Evolutionary conservation across 108 stramenopile species (phyloP).

Genomic region (Fragilariopsis cylindrus): DNA sequence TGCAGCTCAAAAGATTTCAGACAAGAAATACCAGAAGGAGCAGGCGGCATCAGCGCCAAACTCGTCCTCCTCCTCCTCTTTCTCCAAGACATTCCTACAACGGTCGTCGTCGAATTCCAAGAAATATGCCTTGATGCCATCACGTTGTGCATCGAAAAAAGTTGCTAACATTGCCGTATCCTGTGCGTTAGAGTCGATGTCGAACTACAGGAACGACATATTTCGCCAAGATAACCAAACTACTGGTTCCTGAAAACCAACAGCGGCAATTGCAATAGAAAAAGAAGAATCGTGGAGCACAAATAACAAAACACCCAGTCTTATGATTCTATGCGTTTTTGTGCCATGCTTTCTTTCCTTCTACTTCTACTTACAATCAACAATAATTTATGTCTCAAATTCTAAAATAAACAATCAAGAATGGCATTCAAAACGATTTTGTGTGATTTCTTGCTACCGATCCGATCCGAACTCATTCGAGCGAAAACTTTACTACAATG

Average conservation of each 20-base stretch:
- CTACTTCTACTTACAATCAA: no score
- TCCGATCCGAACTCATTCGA: no score
- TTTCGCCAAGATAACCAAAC: not conserved
- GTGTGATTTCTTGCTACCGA: no score
- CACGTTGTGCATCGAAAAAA: slow-evolving; percentile 24
- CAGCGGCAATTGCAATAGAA: slow-evolving; percentile 1
- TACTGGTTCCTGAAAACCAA: not conserved
- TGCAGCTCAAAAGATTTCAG: slow-evolving; percentile 32
- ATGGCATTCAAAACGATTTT: no score
- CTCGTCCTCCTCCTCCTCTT: not conserved
- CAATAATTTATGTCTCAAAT: no score
- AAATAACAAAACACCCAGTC: not conserved
- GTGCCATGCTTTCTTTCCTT: no score
- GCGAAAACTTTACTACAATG: no score
- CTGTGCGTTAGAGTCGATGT: slow-evolving; percentile 56
- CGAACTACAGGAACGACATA: slow-evolving; percentile 44
- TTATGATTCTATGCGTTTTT: no score
- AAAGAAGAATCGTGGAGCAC: not conserved
- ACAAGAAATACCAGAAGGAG: slow-evolving; percentile 3
- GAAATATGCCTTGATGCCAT: not conserved
- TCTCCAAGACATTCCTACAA: slow-evolving; percentile 11
- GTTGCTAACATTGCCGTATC: slow-evolving; percentile 45
- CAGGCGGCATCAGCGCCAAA: not conserved
- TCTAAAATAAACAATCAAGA: no score
- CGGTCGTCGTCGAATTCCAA: not conserved